Evolutionary conservation across 305 asterid genomes (phyloP), one percentile per base, ranked within the genome.

Genomic region (Fraxinus velutina): DNA sequence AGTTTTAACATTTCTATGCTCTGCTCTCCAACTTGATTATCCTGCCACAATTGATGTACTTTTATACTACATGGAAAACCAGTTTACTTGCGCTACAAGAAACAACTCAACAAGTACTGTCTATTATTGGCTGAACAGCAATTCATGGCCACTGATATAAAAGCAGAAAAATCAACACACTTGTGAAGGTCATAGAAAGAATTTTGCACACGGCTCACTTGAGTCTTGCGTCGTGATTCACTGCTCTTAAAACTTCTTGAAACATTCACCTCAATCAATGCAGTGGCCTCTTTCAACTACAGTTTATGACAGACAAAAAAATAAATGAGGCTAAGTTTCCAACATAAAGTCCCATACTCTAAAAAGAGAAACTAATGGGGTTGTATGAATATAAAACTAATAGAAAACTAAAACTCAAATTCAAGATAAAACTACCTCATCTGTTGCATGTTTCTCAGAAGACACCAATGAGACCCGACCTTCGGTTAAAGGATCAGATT

Each of bases 1-100:
- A 92, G 82, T 91, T 92, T 96, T 73, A 94, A 86, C 98, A 94
- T 96, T 90, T 92, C 94, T 86, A 76, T 81, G 92, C 98, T 96
- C 87, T 93, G 97, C 47, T 13, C 77, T 82, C 95, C 97, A 50
- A 89, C 88, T 79, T 88, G 89, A 78, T 85, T 84, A 83, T 89
- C 93, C 99, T 94, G 90, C 64, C 85, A 88, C 17, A 64, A 52
- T 29, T 78, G 55, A 71, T 82, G 79, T 10, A 72, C 66, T 82
- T n/a, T 64, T 78, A 50, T 39, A 50, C 17, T 29, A 36, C 60
- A 80, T 66, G 64, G 37, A 71, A 73, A 86, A 75, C 75, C 52
- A 81, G n/a, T 81, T 77, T 79, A 78, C 39, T 64, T 82, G 42
- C 34, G 2, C 55, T 15, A 74, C 64, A 76, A 72, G 36, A 42